Conservation (phyloP, 1,139 yeast genomes). For the Magnusiomyces fungicola region DNA sequence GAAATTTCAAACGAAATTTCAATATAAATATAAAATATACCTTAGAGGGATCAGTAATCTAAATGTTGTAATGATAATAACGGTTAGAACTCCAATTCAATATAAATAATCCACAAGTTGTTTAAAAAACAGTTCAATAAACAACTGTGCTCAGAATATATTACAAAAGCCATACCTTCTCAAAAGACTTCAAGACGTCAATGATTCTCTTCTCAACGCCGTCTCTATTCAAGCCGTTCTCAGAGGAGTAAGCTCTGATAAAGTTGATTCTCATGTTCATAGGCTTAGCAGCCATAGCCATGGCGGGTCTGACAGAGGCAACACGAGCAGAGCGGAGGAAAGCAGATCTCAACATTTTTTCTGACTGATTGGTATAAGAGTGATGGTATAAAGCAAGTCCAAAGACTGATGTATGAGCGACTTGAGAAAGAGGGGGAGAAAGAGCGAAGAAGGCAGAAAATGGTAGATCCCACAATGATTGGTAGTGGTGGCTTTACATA, state of each 20-base stretch:
- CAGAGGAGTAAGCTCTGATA: conserved; percentile 31
- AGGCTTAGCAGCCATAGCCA: neutral
- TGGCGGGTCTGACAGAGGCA: neutral
- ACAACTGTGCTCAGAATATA: too few species aligned
- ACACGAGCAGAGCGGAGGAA: neutral
- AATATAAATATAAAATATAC: conserved; percentile 16
- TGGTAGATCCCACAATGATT: too few species aligned
- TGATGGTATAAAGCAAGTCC: too few species aligned
- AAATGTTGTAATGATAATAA: neutral
- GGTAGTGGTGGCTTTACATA: too few species aligned
- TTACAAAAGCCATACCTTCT: conserved; percentile 42
- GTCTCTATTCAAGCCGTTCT: conserved; percentile 61
- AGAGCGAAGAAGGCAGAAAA: too few species aligned
- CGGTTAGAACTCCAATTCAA: too few species aligned
- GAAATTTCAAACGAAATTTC: too few species aligned
- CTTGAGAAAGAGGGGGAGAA: neutral
- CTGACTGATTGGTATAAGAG: too few species aligned
- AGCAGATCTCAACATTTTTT: neutral
- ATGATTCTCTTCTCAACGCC: conserved; percentile 68
- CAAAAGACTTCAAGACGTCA: conserved; percentile 73
- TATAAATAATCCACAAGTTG: too few species aligned
- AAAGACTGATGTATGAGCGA: neutral
- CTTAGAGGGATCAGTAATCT: conserved; percentile 24
- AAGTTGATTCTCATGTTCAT: neutral
- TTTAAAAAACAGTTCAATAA: too few species aligned